A percentile compares a stretch with the other conserved stretches of the same genome.
Evolutionary conservation across 345 rosid genomes (phyloP).

Genomic region (Lumnitzera littorea): DNA sequence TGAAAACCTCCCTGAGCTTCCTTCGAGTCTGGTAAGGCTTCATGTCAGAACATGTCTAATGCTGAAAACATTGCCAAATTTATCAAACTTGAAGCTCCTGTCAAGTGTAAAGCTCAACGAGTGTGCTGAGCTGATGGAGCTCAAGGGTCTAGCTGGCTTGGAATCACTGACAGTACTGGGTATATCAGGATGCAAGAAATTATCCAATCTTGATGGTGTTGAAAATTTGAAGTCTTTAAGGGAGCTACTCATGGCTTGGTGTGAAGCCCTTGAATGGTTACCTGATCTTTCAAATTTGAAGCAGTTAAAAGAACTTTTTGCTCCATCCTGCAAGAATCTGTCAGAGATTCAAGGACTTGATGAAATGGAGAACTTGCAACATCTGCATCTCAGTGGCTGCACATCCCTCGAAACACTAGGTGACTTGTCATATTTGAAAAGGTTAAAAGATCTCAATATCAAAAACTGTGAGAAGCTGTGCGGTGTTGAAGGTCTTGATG

Average conservation of each 20-base stretch:
- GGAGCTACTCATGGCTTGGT: background rate
- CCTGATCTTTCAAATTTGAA: slow-evolving; percentile 3
- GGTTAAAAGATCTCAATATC: background rate
- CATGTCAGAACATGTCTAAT: background rate
- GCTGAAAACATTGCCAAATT: background rate
- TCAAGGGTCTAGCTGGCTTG: slow-evolving; percentile 1
- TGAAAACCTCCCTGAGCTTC: background rate
- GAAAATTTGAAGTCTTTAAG: background rate
- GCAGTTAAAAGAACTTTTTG: background rate
- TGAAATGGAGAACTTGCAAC: slow-evolving; percentile 4
- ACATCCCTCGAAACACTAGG: background rate
- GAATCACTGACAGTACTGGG: background rate
- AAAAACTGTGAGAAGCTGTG: background rate
- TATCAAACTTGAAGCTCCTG: slow-evolving; percentile 3
- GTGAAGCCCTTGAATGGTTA: background rate
- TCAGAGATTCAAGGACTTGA: background rate
- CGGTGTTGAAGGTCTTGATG: background rate
- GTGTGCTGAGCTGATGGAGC: no score
- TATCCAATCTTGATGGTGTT: background rate
- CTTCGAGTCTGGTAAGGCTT: background rate
- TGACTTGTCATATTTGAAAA: background rate
- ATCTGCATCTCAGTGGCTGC: background rate
- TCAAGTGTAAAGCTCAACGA: no score
- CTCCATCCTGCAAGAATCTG: background rate
- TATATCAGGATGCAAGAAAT: background rate